Evolutionary conservation across 805 yeast genomes (phyloP).

Genomic region (Pichia gijzeniarum): DNA sequence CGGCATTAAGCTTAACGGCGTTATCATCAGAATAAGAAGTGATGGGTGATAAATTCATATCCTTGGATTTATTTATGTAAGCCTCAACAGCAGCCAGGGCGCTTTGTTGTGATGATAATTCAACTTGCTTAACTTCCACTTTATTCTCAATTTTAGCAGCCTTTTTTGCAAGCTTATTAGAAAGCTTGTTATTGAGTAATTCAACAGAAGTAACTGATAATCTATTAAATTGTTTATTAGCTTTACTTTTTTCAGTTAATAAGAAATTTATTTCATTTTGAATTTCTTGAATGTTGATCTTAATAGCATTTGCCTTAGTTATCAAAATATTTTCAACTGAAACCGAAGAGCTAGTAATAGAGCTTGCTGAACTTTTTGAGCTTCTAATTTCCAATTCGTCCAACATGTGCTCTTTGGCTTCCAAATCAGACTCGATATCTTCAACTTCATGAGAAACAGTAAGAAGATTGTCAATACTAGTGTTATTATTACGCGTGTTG

Average conservation of each 20-base stretch:
- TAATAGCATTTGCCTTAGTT: constrained; percentile 2
- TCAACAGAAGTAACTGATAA: constrained; percentile 11
- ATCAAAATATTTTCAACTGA: constrained; percentile 12
- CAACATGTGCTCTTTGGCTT: constrained; percentile 8
- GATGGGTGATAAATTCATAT: constrained; percentile 9
- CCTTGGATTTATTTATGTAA: constrained; percentile 12
- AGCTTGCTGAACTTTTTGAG: not conserved
- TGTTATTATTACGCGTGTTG: not conserved
- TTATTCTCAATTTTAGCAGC: constrained; percentile 6
- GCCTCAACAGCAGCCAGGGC: constrained; percentile 15
- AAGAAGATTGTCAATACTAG: constrained; percentile 1
- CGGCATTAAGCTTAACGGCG: not conserved
- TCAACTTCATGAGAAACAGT: constrained; percentile 12
- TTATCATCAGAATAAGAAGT: not conserved
- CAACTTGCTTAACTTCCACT: constrained; percentile 13
- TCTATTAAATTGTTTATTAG: constrained; percentile 11
- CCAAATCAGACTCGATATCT: constrained; percentile 11
- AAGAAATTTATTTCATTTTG: not conserved
- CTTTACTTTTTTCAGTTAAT: not conserved
- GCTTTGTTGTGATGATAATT: constrained; percentile 11
- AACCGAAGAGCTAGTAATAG: not conserved
- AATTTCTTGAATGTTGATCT: constrained; percentile 3
- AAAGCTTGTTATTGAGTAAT: not conserved
- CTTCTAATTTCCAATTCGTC: constrained; percentile 10
- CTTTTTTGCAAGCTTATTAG: constrained; percentile 1